These are phyloP conservation scores for Chalaropsis ovoidea DNA, from an alignment of 2,329 filamentous ascomycete genomes.

Conservation along the genomic window DNA sequence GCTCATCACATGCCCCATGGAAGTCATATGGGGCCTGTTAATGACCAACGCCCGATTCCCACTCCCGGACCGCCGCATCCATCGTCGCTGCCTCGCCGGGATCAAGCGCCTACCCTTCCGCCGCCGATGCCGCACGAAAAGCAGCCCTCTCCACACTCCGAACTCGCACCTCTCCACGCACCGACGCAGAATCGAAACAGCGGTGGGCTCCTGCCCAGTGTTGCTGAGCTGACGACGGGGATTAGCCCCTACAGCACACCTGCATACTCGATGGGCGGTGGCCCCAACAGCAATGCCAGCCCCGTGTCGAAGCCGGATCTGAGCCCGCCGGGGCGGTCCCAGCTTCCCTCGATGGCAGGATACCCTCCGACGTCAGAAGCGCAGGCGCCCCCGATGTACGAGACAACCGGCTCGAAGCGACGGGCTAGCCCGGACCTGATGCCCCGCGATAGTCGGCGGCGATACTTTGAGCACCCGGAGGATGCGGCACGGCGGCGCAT, in stretches of 20 bases:
- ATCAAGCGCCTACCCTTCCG: conserved; percentile 25
- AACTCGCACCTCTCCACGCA: conserved; percentile 23
- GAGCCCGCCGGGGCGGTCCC: conserved; percentile 35
- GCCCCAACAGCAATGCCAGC: conserved; percentile 32
- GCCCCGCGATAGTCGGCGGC: conserved; percentile 36
- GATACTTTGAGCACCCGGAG: conserved; percentile 24
- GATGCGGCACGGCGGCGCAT: conserved; percentile 22
- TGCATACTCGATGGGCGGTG: conserved; percentile 39
- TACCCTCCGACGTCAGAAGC: conserved; percentile 31
- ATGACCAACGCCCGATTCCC: conserved; percentile 38
- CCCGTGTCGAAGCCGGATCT: conserved; percentile 34
- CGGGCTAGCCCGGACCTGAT: conserved; percentile 42
- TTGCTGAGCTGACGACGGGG: conserved; percentile 55
- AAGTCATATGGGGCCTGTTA: conserved; percentile 43
- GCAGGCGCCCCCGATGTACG: conserved; percentile 30
- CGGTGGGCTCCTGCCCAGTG: conserved; percentile 44
- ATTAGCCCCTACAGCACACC: conserved; percentile 52
- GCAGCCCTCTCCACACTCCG: conserved; percentile 11
- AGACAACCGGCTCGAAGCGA: conserved; percentile 41
- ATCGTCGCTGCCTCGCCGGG: conserved; percentile 28
- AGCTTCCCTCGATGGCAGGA: conserved; percentile 32
- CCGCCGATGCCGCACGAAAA: conserved; percentile 30
- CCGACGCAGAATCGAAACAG: conserved; percentile 32
- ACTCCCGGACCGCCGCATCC: conserved; percentile 29
- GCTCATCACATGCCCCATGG: conserved; percentile 31